Base-by-base conservation (phyloP, 2,329 filamentous ascomycete genomes). In the Lecanoromycetidae sp. region DNA sequence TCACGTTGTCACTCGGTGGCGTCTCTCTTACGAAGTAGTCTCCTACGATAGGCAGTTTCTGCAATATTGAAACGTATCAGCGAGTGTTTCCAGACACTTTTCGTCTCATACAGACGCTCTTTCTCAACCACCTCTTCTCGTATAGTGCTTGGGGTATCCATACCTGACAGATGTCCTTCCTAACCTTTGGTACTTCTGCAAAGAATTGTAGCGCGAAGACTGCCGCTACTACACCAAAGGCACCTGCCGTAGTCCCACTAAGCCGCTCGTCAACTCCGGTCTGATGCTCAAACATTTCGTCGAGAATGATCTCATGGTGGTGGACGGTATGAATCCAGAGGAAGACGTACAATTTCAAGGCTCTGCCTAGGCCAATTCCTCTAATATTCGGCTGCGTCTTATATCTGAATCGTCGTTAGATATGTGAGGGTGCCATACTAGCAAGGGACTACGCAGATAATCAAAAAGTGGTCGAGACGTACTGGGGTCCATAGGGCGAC, bases 171-270 rank as follows among this genome's bases (percentile, higher is more conserved):
- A 81, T 76, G 60, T 81, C 77, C 57, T 73, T 69, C 59, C 75
- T 69, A 37, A 82, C 75, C 58, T 70, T 72, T 50, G 77, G 77
- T 22, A 81, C 70, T 57, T 79, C 77, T 57, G 75, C 73, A 65
- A 80, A 75, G 70, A 81, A 77, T 68, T 76, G 80, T 56, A 81
- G 60, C 30, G 73, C 75, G 63, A 76, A 75, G 60, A 76, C 66
- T 53, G 74, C 77, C 34, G 72, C 69, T 38, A 71, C 68, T 52
- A 70, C 72, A 54, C 75, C 77, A 63, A 80, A 79, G 38, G 67
- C 68, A 45, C 64, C 71, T 36, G 69, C 71, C 41, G 77, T 68
- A 45, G 58, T 54, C 48, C 63, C 70, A 54, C 67, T 70, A 35
- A 56, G 12, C 25, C 9, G 5, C 1, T 10, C 49, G 43, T 48